Evolutionary conservation across 352 stramenopile species (phyloP), one percentile per base, ranked within the genome.

Genomic region (Saprolegnia parasitica): DNA sequence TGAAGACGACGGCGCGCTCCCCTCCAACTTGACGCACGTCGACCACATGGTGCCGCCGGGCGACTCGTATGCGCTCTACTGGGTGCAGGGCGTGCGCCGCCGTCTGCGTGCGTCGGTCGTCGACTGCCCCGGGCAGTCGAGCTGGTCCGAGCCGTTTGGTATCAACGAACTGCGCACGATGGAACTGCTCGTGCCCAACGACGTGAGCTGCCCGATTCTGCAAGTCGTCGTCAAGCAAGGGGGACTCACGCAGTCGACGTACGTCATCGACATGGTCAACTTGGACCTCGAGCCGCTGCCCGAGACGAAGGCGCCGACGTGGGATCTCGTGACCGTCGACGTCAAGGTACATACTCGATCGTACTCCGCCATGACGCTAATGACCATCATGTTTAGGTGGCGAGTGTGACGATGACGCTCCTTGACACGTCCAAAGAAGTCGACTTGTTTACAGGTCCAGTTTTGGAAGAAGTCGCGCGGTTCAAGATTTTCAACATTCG

Each of bases 51-150:
- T 94, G 0, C 80, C 76, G 20, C 68, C 76, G n/a, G 80, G 83
- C 9, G 86, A 94, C 24, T 78, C 77, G 66, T 94, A 94, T 56
- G 83, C 84, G 24, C 64, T 94, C 11, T 94, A 92, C 49, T 94
- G 86, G 86, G 80, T 90, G 3, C 75, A 71, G 3, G 84, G 81
- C 37, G 57, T 71, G 37, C 80, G 86, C 13, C 76, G 76, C 13
- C 78, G 74, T 18, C 55, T 94, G 6, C 83, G 78, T 37, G 74
- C 79, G 0, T 93, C 84, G 0, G 75, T 92, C 9, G 64, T 93
- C 37, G 75, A 74, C 15, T 29, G 8, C 74, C 84, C 13, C 56
- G 73, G 0, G 70, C 81, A 20, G 32, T 93, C 82, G 57, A 80
- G 87, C 15, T 93, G 86, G 86, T 92, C 80, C 54, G 74, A 76